Base-by-base conservation (phyloP, 306 rosid genomes). In the Elaeagnus macrophylla region DNA sequence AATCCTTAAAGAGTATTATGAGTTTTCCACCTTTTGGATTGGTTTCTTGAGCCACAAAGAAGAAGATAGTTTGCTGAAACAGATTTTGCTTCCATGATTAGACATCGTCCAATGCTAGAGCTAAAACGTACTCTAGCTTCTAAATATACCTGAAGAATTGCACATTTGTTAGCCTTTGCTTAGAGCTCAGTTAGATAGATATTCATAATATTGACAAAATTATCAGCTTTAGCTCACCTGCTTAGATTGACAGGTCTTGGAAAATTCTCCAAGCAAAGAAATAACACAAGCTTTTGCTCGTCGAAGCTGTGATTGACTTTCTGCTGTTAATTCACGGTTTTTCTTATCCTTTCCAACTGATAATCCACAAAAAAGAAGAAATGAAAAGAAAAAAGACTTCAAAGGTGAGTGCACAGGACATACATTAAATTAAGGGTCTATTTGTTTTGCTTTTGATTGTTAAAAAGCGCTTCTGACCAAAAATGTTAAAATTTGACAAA, bases 211-310 rank as follows among this genome's bases (percentile, higher is more conserved):
- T 13, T 2, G 10, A 47, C 15, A 44, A 10, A 10, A 12, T 7
- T 12, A 44, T 6, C 18, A 39, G 13, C 50, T 36, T 39, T 8
- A 44, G 61, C 19, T 18, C 67, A 86, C 97, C 89, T 84, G 95
- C 54, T 81, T 86, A 37, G 82, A 78, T 70, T 84, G 87, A 72
- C 89, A 78, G 0, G 71, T 66, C 12, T 70, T 41, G 43, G 96
- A 78, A 16, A 86, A 91, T 73, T 91, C 97, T 60, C 77, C 96
- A 11, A 91, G 96, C 72, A 91, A 67, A 15, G 96, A 91, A 80
- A 91, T 86, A 47, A 86, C 93, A 54, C 73, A 73, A 9, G 96
- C 89, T 71, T 91, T 91, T 15, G 89, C 89, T 64, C 77, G 89
- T 32, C 97, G 81, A 67, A 91, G 81, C 52, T 75, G 88, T 1